Conservation (phyloP, 176 grass and related monocot genomes). For the Eleusine indica region DNA sequence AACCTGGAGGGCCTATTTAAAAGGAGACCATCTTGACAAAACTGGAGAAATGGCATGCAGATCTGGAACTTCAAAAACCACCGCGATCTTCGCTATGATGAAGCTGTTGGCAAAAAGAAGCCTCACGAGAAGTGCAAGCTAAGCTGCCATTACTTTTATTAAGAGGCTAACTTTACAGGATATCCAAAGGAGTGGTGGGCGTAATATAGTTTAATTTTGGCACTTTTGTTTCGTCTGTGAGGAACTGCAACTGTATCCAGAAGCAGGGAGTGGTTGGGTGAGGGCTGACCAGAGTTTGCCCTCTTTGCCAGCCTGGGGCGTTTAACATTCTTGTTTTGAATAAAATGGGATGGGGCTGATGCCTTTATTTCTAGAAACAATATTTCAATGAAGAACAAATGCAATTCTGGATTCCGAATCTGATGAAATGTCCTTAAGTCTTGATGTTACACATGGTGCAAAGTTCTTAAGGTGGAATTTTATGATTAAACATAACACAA, state of each 20-base stretch:
- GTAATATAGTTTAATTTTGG: neutral
- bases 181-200: neutral
- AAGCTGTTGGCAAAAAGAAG: too few species aligned
- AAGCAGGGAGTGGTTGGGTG: neutral
- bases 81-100: neutral
- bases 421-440: slow-evolving; percentile 1
- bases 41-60: too few species aligned
- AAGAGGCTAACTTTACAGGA: neutral
- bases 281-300: neutral
- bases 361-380: neutral
- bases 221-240: neutral
- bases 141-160: too few species aligned
- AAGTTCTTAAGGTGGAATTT: neutral
- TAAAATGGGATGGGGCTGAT: neutral
- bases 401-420: neutral
- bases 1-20: neutral
- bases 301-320: neutral
- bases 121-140: too few species aligned
- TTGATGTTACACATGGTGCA: neutral
- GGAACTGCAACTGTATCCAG: neutral
- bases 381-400: slow-evolving; percentile 14
- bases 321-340: neutral
- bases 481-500: slow-evolving; percentile 20
- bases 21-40: neutral
- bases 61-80: too few species aligned